Percentiles rank a stretch among this genome's conserved stretches.
Conservation (phyloP, 2,329 filamentous ascomycete species). For the Harringtonia aguacate region DNA sequence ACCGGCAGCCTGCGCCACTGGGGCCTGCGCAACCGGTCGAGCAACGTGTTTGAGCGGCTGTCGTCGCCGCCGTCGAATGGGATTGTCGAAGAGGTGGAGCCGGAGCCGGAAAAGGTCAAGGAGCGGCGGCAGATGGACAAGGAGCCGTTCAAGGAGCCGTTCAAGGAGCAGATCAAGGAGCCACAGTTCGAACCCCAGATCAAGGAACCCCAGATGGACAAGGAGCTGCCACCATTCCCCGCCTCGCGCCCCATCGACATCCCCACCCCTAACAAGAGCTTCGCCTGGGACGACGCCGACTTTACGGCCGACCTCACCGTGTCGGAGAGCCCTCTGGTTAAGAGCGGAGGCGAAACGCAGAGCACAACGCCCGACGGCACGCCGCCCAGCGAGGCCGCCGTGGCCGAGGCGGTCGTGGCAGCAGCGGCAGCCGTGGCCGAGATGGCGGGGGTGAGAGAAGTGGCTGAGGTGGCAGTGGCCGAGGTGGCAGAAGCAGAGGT, state of each 20-base stretch:
- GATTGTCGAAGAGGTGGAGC: too few species aligned
- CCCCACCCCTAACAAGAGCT: conserved; percentile 34
- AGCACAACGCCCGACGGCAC: not conserved
- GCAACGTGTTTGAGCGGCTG: conserved; percentile 8
- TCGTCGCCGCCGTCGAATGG: not conserved
- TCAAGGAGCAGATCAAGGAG: too few species aligned
- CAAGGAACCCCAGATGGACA: not conserved
- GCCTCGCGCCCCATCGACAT: not conserved
- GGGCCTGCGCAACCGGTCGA: conserved; percentile 1
- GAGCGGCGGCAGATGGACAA: too few species aligned
- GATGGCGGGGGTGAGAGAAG: too few species aligned
- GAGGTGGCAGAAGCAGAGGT: too few species aligned
- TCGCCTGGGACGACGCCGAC: conserved; percentile 46
- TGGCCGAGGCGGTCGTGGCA: too few species aligned
- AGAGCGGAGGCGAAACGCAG: conserved; percentile 21
- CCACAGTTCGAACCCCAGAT: too few species aligned
- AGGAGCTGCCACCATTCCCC: not conserved
- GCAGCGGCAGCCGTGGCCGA: too few species aligned
- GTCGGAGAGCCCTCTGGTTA: conserved; percentile 45
- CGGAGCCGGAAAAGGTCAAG: too few species aligned
- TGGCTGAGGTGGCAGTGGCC: too few species aligned
- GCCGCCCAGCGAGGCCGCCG: too few species aligned
- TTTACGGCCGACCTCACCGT: conserved; percentile 47
- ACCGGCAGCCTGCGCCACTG: conserved; percentile 3
- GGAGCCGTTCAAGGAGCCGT: too few species aligned